Evolutionary conservation across 176 grass and related monocot species (phyloP).

Genomic region (Canna indica): DNA sequence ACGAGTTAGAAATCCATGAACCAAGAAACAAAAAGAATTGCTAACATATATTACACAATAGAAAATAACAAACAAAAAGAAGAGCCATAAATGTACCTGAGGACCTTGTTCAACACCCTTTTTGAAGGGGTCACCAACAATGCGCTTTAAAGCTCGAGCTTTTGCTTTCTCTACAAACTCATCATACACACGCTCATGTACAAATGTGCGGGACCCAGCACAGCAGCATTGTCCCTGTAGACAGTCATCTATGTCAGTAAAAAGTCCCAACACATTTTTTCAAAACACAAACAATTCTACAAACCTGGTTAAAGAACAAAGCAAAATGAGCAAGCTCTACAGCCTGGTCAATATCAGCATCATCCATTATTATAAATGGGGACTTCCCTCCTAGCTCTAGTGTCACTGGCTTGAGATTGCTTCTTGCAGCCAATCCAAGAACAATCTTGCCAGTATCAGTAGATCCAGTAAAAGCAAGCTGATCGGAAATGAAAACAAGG

Average conservation of each 20-base stretch:
- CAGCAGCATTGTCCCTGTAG: constrained; percentile 86
- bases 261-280: neutral
- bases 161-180: constrained; percentile 97
- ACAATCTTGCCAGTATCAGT: constrained; percentile 71
- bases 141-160: constrained; percentile 48
- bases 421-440: constrained; percentile 73
- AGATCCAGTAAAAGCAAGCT: constrained; percentile 84
- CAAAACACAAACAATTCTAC: neutral
- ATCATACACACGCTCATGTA: constrained; percentile 74
- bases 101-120: constrained; percentile 82
- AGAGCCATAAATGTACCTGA: constrained; percentile 35
- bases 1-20: neutral
- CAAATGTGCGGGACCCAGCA: constrained; percentile 90
- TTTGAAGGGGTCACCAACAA: constrained; percentile 83
- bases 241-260: neutral
- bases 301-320: constrained; percentile 91
- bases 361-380: constrained; percentile 81
- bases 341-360: constrained; percentile 66
- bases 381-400: constrained; percentile 93
- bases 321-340: constrained; percentile 80
- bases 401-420: constrained; percentile 83
- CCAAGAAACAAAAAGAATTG: neutral
- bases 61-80: neutral
- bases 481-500: neutral
- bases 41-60: neutral